phyloP scores from a whole-genome alignment of 257 asterid species.

The Eucommia ulmoides region DNA sequence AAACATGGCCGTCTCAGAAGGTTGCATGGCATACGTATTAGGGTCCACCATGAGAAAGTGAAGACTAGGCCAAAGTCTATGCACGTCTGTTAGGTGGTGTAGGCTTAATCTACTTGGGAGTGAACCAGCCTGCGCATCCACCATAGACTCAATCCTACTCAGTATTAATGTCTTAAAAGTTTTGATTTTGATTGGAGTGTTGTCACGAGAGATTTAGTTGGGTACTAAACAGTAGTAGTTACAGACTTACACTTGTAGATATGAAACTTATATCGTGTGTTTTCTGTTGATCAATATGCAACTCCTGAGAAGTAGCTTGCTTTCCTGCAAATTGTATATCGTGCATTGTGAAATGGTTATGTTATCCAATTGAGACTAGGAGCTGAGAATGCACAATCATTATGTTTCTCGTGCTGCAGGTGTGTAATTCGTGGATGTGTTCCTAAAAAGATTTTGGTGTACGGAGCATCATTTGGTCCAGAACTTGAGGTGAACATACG shows the following conservation, averaged over 20 bases:
- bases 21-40: too few species aligned
- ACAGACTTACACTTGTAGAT: too few species aligned
- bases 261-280: background rate
- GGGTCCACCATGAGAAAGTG: too few species aligned
- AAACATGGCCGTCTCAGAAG: too few species aligned
- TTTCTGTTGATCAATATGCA: background rate
- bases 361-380: too few species aligned
- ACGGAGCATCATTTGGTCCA: conserved; percentile 93
- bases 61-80: background rate
- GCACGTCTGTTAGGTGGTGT: background rate
- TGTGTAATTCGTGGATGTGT: conserved; percentile 99
- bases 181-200: background rate
- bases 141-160: background rate
- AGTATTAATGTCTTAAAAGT: background rate
- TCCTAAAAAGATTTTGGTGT: conserved; percentile 96
- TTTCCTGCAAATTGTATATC: background rate
- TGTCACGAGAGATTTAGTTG: too few species aligned
- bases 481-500: conserved; percentile 90
- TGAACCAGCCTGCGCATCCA: background rate
- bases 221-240: too few species aligned
- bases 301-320: background rate
- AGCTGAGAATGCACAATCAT: background rate
- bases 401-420: conserved; percentile 31
- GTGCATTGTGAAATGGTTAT: too few species aligned
- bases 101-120: background rate